phyloP scores from a whole-genome alignment of 2,329 filamentous ascomycete species.

The Penicillium fuscoglaucum region DNA sequence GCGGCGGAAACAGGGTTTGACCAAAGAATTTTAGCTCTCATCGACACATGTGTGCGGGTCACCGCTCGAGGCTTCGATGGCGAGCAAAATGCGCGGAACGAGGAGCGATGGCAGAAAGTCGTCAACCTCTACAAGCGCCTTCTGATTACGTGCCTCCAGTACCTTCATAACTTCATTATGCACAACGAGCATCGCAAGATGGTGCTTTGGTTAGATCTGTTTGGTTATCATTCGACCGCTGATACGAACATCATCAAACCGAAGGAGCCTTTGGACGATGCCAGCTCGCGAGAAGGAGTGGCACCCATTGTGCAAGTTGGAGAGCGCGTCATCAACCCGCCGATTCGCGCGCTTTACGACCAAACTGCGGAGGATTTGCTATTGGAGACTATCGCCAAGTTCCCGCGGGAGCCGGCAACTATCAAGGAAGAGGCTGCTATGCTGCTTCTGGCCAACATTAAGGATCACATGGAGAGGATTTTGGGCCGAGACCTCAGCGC shows the following conservation, averaged over 20 bases:
- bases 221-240: conserved; percentile 56
- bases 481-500: conserved; percentile 45
- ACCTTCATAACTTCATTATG: conserved; percentile 65
- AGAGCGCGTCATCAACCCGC: conserved; percentile 45
- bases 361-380: conserved; percentile 47
- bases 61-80: conserved; percentile 66
- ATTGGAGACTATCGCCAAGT: conserved; percentile 47
- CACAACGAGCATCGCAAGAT: conserved; percentile 66
- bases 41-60: conserved; percentile 64
- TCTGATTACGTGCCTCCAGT: conserved; percentile 65
- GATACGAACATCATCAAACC: conserved; percentile 49
- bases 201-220: conserved; percentile 65
- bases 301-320: conserved; percentile 46
- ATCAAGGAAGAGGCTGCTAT: conserved; percentile 51
- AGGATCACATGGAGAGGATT: conserved; percentile 51
- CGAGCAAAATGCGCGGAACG: conserved; percentile 60
- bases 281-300: conserved; percentile 39
- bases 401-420: conserved; percentile 44
- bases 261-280: conserved; percentile 43
- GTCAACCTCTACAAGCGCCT: conserved; percentile 66
- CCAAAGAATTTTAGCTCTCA: conserved; percentile 60
- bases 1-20: conserved; percentile 61
- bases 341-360: conserved; percentile 44
- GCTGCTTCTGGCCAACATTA: conserved; percentile 50
- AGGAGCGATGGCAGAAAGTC: conserved; percentile 66